These are phyloP conservation scores for Alternaria longipes DNA, from an alignment of 2,329 filamentous ascomycete species.

Conservation along the genomic window DNA sequence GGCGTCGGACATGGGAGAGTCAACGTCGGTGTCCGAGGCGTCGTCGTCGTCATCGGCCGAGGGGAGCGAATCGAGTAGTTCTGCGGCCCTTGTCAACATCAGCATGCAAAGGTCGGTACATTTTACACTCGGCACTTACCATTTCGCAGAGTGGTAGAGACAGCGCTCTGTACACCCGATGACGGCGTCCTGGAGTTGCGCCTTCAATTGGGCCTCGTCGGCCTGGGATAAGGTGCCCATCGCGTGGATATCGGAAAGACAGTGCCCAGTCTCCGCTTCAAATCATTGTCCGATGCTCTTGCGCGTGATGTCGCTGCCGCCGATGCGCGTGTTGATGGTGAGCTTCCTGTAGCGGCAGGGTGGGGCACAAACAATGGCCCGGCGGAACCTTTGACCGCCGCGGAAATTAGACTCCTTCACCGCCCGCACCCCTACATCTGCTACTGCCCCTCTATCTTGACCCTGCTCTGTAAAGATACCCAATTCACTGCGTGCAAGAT, in stretches of 20 bases:
- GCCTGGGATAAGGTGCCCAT: conserved; percentile 48
- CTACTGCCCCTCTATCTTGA: conserved; percentile 20
- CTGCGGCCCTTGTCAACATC: conserved; percentile 77
- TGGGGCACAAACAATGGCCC: conserved; percentile 28
- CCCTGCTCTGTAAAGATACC: conserved; percentile 5
- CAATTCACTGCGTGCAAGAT: conserved; percentile 53
- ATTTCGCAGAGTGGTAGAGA: conserved; percentile 96
- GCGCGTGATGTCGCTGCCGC: conserved; percentile 10
- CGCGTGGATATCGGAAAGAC: neutral
- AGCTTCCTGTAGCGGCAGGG: conserved; percentile 28
- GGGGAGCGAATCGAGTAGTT: conserved; percentile 86
- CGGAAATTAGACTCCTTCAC: conserved; percentile 11
- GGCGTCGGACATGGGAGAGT: conserved; percentile 66
- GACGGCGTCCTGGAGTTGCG: conserved; percentile 82
- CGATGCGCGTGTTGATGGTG: conserved; percentile 33
- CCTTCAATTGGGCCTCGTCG: conserved; percentile 69
- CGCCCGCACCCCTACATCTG: conserved; percentile 16
- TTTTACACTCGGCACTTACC: conserved; percentile 62
- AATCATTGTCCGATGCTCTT: neutral
- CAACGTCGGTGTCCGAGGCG: conserved; percentile 65
- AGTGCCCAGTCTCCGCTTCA: neutral
- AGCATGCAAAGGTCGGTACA: conserved; percentile 21
- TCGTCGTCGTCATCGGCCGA: conserved; percentile 58
- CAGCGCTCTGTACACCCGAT: conserved; percentile 93
- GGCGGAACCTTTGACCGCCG: conserved; percentile 33